Conservation (phyloP, 257 asterid species). For the Rauvolfia tetraphylla region DNA sequence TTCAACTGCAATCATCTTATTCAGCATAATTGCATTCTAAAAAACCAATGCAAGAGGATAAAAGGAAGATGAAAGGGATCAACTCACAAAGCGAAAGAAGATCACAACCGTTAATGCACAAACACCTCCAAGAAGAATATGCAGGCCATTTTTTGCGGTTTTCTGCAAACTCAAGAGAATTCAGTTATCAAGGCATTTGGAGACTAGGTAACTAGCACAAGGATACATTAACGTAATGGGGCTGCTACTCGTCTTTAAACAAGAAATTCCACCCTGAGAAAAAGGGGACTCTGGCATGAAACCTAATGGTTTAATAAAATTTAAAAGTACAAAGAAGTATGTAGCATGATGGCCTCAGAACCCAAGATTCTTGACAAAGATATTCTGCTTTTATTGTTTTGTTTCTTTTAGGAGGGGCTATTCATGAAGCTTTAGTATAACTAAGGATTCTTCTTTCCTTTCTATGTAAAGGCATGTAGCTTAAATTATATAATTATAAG, state of each 20-base stretch:
- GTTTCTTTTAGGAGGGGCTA: too few relatives aligned
- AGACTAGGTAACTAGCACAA: background rate
- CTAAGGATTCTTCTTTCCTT: background rate
- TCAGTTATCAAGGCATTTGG: conserved; percentile 2
- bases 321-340: background rate
- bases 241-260: background rate
- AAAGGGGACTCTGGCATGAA: background rate
- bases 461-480: background rate
- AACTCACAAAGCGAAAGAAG: conserved; percentile 91
- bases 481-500: background rate
- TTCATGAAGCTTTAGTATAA: too few relatives aligned
- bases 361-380: too few relatives aligned
- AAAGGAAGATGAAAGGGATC: conserved; percentile 15
- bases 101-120: conserved; percentile 88
- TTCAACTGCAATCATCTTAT: background rate
- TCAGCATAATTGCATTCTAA: background rate
- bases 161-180: conserved; percentile 42
- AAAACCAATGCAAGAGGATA: background rate
- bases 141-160: conserved; percentile 85
- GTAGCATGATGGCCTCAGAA: too few relatives aligned
- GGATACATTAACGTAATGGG: background rate
- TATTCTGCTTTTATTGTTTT: too few relatives aligned
- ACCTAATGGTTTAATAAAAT: background rate
- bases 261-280: background rate
- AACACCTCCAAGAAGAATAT: conserved; percentile 89